A percentile compares a stretch with the other conserved stretches of the same genome.
Evolutionary conservation across 2,329 filamentous ascomycete genomes (phyloP).

Genomic region (Hymenoscyphus fructigenus): DNA sequence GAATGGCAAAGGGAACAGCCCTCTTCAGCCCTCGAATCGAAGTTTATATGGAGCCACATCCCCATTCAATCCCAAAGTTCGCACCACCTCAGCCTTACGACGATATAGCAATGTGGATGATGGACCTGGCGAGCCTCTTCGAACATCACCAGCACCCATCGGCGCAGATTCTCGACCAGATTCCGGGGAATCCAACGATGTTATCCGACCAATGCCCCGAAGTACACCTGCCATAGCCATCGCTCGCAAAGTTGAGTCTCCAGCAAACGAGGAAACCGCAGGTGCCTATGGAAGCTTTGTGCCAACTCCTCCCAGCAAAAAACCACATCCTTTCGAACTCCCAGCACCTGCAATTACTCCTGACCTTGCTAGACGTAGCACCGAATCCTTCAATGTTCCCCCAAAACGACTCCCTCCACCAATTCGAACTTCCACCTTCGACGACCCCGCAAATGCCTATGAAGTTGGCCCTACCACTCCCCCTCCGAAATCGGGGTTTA

Average conservation of each 20-base stretch:
- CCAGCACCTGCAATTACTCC: conserved; percentile 54
- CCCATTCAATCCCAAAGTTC: conserved; percentile 13
- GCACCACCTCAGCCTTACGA: conserved; percentile 5
- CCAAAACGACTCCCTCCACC: conserved; percentile 8
- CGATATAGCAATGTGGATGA: conserved; percentile 4
- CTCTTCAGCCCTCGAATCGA: conserved; percentile 17
- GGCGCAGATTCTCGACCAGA: conserved; percentile 26
- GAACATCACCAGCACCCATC: conserved; percentile 24
- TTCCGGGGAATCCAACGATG: conserved; percentile 22
- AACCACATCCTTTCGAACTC: conserved; percentile 49
- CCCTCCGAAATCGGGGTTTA: conserved; percentile 27
- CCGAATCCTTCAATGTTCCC: conserved; percentile 3
- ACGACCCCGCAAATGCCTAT: conserved; percentile 39
- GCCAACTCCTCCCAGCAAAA: conserved; percentile 47
- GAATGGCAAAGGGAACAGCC: conserved; percentile 6
- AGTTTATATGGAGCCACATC: conserved; percentile 31
- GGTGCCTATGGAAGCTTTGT: conserved; percentile 55
- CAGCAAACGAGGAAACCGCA: background rate
- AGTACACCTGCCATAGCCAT: conserved; percentile 39
- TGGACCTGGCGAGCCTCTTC: conserved; percentile 17
- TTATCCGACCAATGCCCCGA: conserved; percentile 17
- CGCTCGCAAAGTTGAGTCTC: conserved; percentile 26
- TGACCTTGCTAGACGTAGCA: conserved; percentile 8
- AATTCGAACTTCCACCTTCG: conserved; percentile 16
- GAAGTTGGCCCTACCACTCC: conserved; percentile 41